Base-by-base conservation (phyloP, 345 rosid species). In the Microthlaspi erraticum region DNA sequence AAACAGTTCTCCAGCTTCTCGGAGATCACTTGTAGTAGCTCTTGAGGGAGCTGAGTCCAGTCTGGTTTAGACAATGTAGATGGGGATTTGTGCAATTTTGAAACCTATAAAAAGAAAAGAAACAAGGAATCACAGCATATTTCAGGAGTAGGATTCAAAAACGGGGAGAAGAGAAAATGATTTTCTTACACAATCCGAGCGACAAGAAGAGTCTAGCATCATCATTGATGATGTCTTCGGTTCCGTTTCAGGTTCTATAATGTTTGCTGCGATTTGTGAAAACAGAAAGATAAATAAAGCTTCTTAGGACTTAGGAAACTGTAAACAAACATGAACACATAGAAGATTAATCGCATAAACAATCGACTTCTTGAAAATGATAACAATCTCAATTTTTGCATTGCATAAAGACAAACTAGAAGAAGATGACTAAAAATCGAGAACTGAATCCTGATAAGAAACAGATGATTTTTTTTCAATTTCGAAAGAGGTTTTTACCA, bases 11-110 rank as follows among this genome's bases (percentile, higher is more conserved):
- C 37, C 3, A 38, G 11, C 5, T 51, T 0, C 11, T 1, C 14
- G 0, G 6, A 37, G 49, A 65, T 23, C 2, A 65, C 5, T 9
- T 51, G 7, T 1, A 65, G 23, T 37, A 50, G 7, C 59, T 65
- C 59, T 23, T 23, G 16, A n/a, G 70, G 70, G 16, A 65, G 26
- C 1, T 8, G 37, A 37, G 59, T 13, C 70, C 49, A 65, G 1
- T 65, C 26, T 49, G 19, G 6, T 3, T 6, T 26, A 3, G 52
- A 10, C 7, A 6, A 3, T 32, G 42, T 10, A 6, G 51, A 42
- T 2, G 45, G 17, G 3, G 26, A 23, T 4, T 2, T 23, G 6
- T 60, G 19, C 64, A n/a, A 13, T 7, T 42, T 34, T 8, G 20
- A 10, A 33, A 56, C 9, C 38, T 23, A 23, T 2, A 23, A 23